phyloP scores from a whole-genome alignment of 768 basidiomycete species.

The Serendipita sp. region DNA sequence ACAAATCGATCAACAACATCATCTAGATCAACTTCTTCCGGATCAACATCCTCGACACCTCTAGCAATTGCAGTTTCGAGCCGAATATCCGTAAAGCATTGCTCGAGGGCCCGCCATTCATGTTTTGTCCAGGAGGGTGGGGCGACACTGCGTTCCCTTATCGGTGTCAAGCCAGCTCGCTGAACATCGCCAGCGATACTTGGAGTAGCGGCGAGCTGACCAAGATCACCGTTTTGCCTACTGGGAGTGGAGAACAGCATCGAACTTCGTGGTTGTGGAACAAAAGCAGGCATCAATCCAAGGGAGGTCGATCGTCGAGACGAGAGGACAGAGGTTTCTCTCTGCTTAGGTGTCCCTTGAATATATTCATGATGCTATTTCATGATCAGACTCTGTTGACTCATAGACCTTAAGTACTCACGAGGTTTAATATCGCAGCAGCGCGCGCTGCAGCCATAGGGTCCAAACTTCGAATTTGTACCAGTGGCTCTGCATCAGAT shows the following conservation, averaged over 20 bases:
- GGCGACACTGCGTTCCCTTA: neutral
- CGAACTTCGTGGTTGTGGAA: neutral
- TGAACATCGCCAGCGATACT: neutral
- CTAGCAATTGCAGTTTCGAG: neutral
- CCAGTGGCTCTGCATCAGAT: conserved; percentile 1
- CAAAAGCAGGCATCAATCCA: neutral
- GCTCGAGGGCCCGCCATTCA: neutral
- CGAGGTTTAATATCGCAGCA: neutral
- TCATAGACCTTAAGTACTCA: neutral
- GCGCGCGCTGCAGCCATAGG: neutral
- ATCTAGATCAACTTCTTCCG: conserved; percentile 1
- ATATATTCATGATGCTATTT: conserved; percentile 1
- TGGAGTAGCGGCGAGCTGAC: neutral
- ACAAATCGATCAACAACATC: conserved; percentile 4
- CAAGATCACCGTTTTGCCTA: neutral
- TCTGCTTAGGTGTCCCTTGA: neutral
- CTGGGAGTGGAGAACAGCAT: neutral
- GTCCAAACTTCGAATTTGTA: neutral
- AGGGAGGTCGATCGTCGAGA: neutral
- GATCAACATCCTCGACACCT: neutral
- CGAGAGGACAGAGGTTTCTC: neutral
- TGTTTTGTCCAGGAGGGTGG: neutral
- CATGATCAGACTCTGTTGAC: neutral
- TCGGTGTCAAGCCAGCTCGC: neutral
- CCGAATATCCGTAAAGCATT: conserved; percentile 3